Evolutionary conservation across 164 flowering plant genomes (phyloP).

Genomic region (Stephania cephalantha): DNA sequence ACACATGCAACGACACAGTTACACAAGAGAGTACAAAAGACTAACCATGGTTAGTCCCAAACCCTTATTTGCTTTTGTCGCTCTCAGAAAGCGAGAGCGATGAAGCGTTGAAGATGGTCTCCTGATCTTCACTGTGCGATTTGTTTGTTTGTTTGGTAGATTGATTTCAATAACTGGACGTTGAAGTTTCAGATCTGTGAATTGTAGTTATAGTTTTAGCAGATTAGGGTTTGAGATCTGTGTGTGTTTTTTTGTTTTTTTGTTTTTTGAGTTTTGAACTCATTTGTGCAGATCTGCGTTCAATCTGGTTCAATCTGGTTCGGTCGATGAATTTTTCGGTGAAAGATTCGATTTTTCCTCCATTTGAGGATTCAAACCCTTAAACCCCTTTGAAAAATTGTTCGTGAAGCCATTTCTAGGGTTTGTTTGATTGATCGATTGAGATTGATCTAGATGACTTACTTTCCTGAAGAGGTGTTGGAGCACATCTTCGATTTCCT

Average conservation of each 20-base stretch:
- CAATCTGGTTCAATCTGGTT: slow-evolving; percentile 6
- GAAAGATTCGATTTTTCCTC: no score
- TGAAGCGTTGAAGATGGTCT: background rate
- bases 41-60: background rate
- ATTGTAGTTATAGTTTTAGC: no score
- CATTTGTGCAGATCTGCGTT: background rate
- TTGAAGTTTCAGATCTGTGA: no score
- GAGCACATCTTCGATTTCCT: slow-evolving; percentile 71
- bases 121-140: background rate
- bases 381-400: no score
- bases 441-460: slow-evolving; percentile 34
- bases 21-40: background rate
- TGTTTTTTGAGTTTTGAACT: no score
- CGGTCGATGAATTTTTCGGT: background rate
- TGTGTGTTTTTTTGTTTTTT: slow-evolving; percentile 11
- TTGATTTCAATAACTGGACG: no score
- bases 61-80: background rate
- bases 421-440: background rate
- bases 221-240: slow-evolving; percentile 6
- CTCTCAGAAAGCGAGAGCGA: slow-evolving; percentile 11
- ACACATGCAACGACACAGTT: background rate
- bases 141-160: background rate
- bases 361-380: no score
- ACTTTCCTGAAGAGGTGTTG: slow-evolving; percentile 79
- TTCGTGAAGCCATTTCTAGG: background rate